Conservation (phyloP, 108 stramenopile species). For the Skeletonema costatum region DNA sequence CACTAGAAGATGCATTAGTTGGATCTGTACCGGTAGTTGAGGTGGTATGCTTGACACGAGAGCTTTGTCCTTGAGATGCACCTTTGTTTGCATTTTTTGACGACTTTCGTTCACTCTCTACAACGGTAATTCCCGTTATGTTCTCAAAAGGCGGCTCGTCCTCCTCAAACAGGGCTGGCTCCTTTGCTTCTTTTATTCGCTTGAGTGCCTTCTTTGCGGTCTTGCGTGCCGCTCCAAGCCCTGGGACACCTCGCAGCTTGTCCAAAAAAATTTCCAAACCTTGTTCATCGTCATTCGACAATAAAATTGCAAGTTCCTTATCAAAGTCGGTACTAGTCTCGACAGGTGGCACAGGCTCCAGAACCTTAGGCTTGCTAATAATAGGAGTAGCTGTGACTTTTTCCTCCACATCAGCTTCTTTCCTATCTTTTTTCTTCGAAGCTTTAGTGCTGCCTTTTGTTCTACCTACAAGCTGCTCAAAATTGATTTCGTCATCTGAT, state of each 20-base stretch:
- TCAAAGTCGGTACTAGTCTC: slow-evolving; percentile 30
- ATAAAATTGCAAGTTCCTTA: slow-evolving; percentile 49
- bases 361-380: background rate
- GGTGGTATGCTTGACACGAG: slow-evolving; percentile 22
- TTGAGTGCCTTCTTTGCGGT: slow-evolving; percentile 92
- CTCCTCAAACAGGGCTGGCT: slow-evolving; percentile 5
- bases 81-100: background rate
- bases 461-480: slow-evolving; percentile 46
- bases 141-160: slow-evolving; percentile 19
- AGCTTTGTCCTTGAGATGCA: slow-evolving; percentile 5
- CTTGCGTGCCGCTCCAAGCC: slow-evolving; percentile 81
- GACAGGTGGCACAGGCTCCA: background rate
- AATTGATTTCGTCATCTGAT: slow-evolving; percentile 52
- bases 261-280: slow-evolving; percentile 77
- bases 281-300: slow-evolving; percentile 63
- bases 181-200: slow-evolving; percentile 55
- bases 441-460: slow-evolving; percentile 25
- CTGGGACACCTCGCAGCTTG: slow-evolving; percentile 84
- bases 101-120: slow-evolving; percentile 18
- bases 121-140: background rate
- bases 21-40: slow-evolving; percentile 17
- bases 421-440: slow-evolving; percentile 40
- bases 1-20: slow-evolving; percentile 12
- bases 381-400: slow-evolving; percentile 6
- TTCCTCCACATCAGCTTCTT: slow-evolving; percentile 25